phyloP scores from a whole-genome alignment of 2,329 filamentous ascomycete species.

The Fusarium subglutinans region DNA sequence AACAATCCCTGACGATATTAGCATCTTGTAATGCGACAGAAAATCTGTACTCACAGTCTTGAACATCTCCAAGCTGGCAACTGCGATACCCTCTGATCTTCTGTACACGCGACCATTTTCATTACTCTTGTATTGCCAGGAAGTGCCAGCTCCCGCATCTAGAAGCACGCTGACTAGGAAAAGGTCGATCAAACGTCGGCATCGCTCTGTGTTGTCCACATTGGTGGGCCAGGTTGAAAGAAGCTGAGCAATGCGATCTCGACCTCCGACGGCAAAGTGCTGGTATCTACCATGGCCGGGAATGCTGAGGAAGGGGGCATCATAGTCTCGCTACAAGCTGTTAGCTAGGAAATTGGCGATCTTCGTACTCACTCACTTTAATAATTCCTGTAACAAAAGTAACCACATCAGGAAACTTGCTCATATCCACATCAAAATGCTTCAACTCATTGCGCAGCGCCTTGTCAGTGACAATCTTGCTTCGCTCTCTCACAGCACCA shows the following conservation, averaged over 20 bases:
- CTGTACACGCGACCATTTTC: conserved; percentile 85
- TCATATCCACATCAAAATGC: conserved; percentile 90
- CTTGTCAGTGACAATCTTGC: conserved; percentile 77
- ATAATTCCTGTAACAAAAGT: conserved; percentile 92
- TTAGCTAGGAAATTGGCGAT: conserved; percentile 1
- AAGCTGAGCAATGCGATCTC: conserved; percentile 76
- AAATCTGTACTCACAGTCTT: conserved; percentile 65
- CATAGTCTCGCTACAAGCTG: conserved; percentile 59
- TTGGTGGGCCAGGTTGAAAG: conserved; percentile 74
- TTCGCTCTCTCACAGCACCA: conserved; percentile 84
- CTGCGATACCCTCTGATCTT: conserved; percentile 88
- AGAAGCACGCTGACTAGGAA: conserved; percentile 83
- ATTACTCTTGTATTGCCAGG: conserved; percentile 92
- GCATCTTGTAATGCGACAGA: conserved; percentile 10
- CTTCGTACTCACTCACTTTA: conserved; percentile 68
- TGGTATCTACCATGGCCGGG: conserved; percentile 89
- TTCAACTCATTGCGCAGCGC: conserved; percentile 79
- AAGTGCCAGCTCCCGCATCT: conserved; percentile 87
- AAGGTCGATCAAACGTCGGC: conserved; percentile 78
- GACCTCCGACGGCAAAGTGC: conserved; percentile 83
- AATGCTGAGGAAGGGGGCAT: conserved; percentile 68
- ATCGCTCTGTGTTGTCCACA: conserved; percentile 77
- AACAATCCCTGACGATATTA: conserved; percentile 71
- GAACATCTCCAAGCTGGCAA: conserved; percentile 87
- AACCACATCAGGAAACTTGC: conserved; percentile 84